Base-by-base conservation (phyloP, 192 early-diverging fungal genomes). In the Spizellomyces punctatus region DNA sequence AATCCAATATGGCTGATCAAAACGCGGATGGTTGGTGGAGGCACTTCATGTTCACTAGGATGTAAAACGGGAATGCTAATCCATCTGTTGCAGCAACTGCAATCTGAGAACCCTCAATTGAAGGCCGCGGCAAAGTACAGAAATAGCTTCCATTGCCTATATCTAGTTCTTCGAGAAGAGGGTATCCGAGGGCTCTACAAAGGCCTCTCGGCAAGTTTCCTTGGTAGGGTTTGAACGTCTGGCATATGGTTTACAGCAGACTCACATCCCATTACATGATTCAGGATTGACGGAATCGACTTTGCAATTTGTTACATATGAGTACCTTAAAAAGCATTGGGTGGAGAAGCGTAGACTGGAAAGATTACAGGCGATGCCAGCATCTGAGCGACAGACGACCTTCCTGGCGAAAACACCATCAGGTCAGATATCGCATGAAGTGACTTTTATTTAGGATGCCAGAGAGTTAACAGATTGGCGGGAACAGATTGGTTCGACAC, bases 1-100 rank as follows among this genome's bases (percentile, higher is more conserved):
- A 97, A 95, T 72, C 97, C 97, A 0, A 98, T 99, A 22, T 99
- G 97, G 97, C 85, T 99, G 54, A 88, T 98, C 48, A 99, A 98
- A 71, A 99, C 96, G 0, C 81, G 97, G 58, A 92, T 99, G 84
- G 77, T 81, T 9, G 17, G 73, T 72, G 46, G 69, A 22, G 8
- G 19, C 27, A 47, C n/a, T 76, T 56, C 46, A 50, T 19, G 8
- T 19, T 21, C 10, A 6, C 7, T 60, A 16, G 36, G 59, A 27
- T 41, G 55, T 27, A 19, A 22, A 65, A 42, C 36, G 0, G 67
- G 12, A 65, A 17, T 21, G 10, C 66, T 59, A 10, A 57, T 45
- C 14, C 50, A 6, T 57, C 21, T 16, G 17, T 41, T 19, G 16
- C 57, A 81, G 85, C 96, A 99, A 78, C 77, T 99, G 63, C 91